phyloP scores from a whole-genome alignment of 1,284 basidiomycete genomes.

The Ceratobasidium papillatum region DNA sequence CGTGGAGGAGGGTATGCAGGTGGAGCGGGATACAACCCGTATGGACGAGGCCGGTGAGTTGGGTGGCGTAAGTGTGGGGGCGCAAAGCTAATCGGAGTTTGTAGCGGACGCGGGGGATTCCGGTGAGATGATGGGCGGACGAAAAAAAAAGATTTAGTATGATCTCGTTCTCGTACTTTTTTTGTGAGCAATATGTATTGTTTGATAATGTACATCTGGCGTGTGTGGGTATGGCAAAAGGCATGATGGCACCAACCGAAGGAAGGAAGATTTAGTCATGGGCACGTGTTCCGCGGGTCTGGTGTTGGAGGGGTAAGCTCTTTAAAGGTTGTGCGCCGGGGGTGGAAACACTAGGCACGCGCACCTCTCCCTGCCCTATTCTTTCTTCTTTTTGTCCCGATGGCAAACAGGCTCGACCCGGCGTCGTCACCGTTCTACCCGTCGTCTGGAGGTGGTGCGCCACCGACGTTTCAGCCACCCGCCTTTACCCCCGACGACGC shows the following conservation, averaged over 20 bases:
- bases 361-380: conserved; percentile 3
- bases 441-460: conserved; percentile 1
- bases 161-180: background rate
- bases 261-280: conserved; percentile 29
- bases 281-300: conserved; percentile 34
- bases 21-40: conserved; percentile 73
- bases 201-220: conserved; percentile 7
- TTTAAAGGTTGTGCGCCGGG: conserved; percentile 11
- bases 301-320: conserved; percentile 5
- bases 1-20: conserved; percentile 56
- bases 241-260: background rate
- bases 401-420: conserved; percentile 63
- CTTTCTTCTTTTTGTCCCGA: background rate
- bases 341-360: background rate
- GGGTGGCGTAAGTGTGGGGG: conserved; percentile 26
- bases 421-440: conserved; percentile 84
- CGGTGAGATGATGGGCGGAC: background rate
- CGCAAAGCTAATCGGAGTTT: background rate
- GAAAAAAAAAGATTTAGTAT: background rate
- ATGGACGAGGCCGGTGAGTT: conserved; percentile 79
- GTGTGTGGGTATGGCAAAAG: conserved; percentile 17
- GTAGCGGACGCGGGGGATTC: conserved; percentile 27
- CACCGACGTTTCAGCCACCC: background rate
- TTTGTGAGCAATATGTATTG: conserved; percentile 31
- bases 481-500: background rate